Base-by-base conservation (phyloP, 2,329 filamentous ascomycete species). In the Coniochaeta ligniaria region DNA sequence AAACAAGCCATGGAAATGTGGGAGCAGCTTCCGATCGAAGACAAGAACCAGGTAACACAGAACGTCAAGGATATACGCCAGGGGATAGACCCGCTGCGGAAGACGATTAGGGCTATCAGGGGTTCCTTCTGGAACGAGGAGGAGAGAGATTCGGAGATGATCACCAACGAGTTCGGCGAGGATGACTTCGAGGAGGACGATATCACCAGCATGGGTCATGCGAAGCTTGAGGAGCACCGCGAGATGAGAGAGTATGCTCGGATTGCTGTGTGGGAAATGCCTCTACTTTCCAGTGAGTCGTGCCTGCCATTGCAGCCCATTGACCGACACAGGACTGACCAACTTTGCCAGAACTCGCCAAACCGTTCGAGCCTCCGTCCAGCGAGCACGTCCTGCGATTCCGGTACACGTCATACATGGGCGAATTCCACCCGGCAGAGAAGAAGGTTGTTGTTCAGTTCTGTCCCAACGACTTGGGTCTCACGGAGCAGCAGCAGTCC, bases 391-490 rank as follows among this genome's bases (percentile, higher is more conserved):
- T 92, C 54, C 85, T 99, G 61, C 89, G 94, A 69, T 99, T 97
- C 86, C 89, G 95, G 69, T 97, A 96, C 80, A 99, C 95, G 17
- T 93, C 89, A 41, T 98, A 98, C 77, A 89, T 99, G 83, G 94
- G 94, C 69, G 95, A 98, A 76, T 80, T 84, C 60, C 96, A 99
- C 76, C 94, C 95, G 0, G 92, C 94, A 2, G 87, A 92, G 75
- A 88, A 87, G 72, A 99, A 99, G 80, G 93, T 99, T 22, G 93
- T 98, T 14, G 86, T 98, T 60, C 91, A 97, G 72, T 96, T 98
- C 76, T 85, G 82, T 64, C 88, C 90, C 17, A 75, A 76, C 60
- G 92, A 96, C 75, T 77, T 97, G 63, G 77, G 82, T 63, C 82
- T 96, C 60, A 86, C 83, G 26, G 76, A 84, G 17, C 75, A 80